Evolutionary conservation across 768 basidiomycete genomes (phyloP).

Genomic region (Naganishia randhawae): DNA sequence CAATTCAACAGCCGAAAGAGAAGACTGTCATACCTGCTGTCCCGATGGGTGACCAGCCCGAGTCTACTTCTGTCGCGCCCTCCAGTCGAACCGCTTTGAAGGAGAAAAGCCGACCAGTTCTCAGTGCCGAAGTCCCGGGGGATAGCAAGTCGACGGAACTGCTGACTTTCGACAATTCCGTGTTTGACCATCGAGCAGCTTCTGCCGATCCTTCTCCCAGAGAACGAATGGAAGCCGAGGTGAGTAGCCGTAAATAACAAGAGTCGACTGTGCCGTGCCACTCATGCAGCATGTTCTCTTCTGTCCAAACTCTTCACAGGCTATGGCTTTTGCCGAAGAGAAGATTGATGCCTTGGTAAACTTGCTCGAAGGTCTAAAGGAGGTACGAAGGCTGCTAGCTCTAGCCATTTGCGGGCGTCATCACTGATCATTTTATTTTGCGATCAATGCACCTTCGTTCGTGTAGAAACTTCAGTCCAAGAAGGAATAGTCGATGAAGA

Average conservation of each 20-base stretch:
- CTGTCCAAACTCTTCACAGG: background rate
- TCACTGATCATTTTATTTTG: background rate
- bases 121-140: background rate
- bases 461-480: background rate
- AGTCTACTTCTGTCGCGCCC: too few relatives aligned
- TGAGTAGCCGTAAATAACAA: background rate
- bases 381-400: background rate
- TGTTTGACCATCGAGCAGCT: background rate
- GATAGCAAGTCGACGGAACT: background rate
- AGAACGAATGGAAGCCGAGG: constrained; percentile 14
- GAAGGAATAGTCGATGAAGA: background rate
- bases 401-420: background rate
- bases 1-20: background rate
- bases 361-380: constrained; percentile 8
- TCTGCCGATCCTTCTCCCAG: background rate
- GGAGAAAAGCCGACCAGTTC: too few relatives aligned
- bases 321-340: constrained; percentile 15
- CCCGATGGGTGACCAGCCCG: background rate
- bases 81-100: too few relatives aligned
- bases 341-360: background rate
- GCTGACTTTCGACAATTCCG: background rate
- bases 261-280: background rate
- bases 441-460: background rate
- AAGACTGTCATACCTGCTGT: background rate
- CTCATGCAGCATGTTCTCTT: background rate